Base-by-base conservation (phyloP, 306 rosid species). In the Clitoria ternatea region DNA sequence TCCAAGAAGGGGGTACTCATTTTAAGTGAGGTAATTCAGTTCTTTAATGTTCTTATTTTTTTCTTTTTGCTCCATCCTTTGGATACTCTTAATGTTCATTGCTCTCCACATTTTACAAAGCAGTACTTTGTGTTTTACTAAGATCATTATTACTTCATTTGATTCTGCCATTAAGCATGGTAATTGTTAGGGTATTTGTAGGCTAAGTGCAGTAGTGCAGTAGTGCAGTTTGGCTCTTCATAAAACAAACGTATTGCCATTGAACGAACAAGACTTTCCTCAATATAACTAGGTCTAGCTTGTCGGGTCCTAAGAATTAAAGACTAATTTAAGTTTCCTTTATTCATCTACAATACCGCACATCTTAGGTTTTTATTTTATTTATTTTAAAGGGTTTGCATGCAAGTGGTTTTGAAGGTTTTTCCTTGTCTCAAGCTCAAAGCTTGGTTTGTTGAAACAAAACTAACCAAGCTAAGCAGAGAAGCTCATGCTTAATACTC, bases 1-100 rank as follows among this genome's bases (percentile, higher is more conserved):
- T 85, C 89, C 75, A 90, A 88, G 85, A 94, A 90, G 67, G 98
- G 98, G 29, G 98, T 90, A 81, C 98, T 94, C 74, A 94, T 94
- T 70, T 79, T 94, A 48, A 94, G 98, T 59, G 97, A 94, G 98
- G 98, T 88, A 84, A 74, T 47, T 11, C 37, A 26, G 60, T 50
- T 62, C 70, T 26, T 15, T 53, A 54, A 54, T 53, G 60, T 24
- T 53, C 35, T 4, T 18, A 53, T 24, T 57, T 60, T 7, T 39
- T 29, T 37, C 7, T 7, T 30, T 63, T 30, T 3, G 70, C 35
- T 70, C 30, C 35, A 20, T 65, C 26, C 36, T 54, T 72, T 57
- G 70, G 62, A 37, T 27, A 22, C 49, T 18, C 30, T 19, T 55
- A 53, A 24, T 49, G 33, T 39, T 20, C 12, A 12, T 47, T 48